Conservation (phyloP, 2,329 filamentous ascomycete species). For the Corniculantispora saksenae region DNA sequence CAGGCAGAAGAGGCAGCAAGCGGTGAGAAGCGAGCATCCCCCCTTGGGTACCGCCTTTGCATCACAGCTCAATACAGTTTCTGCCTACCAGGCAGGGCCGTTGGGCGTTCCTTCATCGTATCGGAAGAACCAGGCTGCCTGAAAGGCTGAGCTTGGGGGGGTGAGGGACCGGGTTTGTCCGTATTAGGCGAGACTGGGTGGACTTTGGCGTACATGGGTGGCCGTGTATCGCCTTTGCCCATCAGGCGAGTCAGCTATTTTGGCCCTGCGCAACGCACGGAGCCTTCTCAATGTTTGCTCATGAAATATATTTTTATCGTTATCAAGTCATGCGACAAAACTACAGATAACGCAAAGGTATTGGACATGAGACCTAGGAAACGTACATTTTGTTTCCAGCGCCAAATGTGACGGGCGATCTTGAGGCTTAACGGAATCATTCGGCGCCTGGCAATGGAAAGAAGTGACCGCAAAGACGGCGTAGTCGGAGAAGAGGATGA, state of each 20-base stretch:
- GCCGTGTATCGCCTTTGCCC: background rate
- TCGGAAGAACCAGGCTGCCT: constrained; percentile 7
- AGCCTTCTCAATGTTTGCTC: background rate
- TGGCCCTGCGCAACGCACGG: constrained; percentile 1
- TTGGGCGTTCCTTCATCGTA: background rate
- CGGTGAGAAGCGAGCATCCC: background rate
- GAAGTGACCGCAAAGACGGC: background rate
- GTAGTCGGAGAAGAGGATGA: background rate
- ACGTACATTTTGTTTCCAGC: background rate
- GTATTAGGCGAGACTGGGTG: constrained; percentile 10
- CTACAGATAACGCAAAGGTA: background rate
- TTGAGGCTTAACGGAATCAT: background rate
- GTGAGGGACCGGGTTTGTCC: constrained; percentile 15
- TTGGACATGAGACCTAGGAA: background rate
- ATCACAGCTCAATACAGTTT: background rate
- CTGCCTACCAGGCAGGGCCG: background rate
- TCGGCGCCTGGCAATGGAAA: background rate
- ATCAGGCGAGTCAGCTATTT: constrained; percentile 11
- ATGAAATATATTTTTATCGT: background rate
- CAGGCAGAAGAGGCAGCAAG: background rate
- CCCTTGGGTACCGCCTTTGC: background rate
- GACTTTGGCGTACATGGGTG: background rate
- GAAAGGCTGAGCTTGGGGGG: background rate
- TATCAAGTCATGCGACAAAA: background rate
- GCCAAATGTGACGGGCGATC: constrained; percentile 3